Evolutionary conservation across 768 basidiomycete species (phyloP).

Genomic region (Ramaria sp.): DNA sequence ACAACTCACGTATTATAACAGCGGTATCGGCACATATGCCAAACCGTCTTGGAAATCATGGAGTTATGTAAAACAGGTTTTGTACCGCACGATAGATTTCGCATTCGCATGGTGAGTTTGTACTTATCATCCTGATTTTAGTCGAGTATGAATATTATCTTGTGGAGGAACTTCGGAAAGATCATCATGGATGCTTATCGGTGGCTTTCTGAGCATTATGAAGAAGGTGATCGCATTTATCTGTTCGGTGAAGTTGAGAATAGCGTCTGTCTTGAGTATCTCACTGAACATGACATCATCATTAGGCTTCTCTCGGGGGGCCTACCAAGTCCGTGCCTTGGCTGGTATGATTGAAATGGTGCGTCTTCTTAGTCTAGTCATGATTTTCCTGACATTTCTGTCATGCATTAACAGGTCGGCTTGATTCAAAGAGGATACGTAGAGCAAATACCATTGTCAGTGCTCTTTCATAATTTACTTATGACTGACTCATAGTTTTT

Average conservation of each 20-base stretch:
- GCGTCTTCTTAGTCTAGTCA: not conserved
- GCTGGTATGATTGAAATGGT: no score
- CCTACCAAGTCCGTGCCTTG: conserved; percentile 26
- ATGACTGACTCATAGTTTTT: no score
- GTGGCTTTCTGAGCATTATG: conserved; percentile 31
- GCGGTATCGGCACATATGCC: conserved; percentile 28
- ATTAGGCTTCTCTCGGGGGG: conserved; percentile 37
- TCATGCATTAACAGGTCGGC: no score
- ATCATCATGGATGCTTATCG: conserved; percentile 26
- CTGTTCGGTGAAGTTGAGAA: conserved; percentile 25
- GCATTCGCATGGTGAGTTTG: conserved; percentile 25
- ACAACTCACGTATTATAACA: conserved; percentile 31
- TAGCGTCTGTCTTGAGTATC: not conserved
- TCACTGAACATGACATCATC: not conserved
- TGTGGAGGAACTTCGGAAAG: conserved; percentile 24
- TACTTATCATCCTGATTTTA: not conserved
- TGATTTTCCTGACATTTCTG: no score
- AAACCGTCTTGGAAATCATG: conserved; percentile 15
- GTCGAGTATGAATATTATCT: not conserved
- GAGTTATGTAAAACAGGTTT: conserved; percentile 13
- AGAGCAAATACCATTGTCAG: no score
- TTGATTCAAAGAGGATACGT: no score
- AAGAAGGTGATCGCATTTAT: conserved; percentile 27
- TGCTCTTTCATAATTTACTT: no score
- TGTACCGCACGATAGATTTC: conserved; percentile 22